phyloP scores from a whole-genome alignment of 495 filamentous ascomycete genomes.

The Penicillium antarcticum region DNA sequence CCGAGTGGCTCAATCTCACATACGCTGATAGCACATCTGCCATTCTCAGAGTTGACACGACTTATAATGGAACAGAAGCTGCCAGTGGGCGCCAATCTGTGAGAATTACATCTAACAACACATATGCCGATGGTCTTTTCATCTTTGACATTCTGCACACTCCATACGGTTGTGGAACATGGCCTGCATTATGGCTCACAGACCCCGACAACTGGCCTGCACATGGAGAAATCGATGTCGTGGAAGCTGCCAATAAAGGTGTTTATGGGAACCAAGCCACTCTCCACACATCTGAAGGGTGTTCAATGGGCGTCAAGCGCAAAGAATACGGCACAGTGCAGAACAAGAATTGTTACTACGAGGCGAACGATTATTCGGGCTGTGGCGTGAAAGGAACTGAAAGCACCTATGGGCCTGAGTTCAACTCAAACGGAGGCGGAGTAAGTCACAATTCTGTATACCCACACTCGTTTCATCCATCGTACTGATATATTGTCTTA shows the following conservation, averaged over 20 bases:
- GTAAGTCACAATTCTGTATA: constrained; percentile 10
- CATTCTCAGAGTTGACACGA: constrained; percentile 48
- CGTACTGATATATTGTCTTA: not conserved
- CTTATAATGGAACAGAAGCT: constrained; percentile 20
- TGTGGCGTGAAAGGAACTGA: constrained; percentile 32
- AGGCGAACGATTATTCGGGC: constrained; percentile 29
- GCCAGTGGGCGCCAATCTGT: constrained; percentile 40
- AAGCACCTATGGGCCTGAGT: constrained; percentile 31
- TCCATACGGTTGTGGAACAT: constrained; percentile 44
- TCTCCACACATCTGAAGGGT: constrained; percentile 31
- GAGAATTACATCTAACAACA: constrained; percentile 41
- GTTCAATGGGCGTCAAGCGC: constrained; percentile 36
- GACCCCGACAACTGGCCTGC: constrained; percentile 52
- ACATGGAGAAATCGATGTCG: constrained; percentile 40
- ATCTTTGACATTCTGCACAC: constrained; percentile 42
- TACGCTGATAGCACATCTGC: constrained; percentile 36
- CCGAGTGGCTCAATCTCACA: constrained; percentile 40
- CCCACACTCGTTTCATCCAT: not conserved
- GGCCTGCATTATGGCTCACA: constrained; percentile 56
- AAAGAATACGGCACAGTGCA: constrained; percentile 28
- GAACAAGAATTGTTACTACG: constrained; percentile 16
- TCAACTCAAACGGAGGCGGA: constrained; percentile 40
- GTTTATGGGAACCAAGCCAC: constrained; percentile 31
- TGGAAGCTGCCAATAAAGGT: constrained; percentile 34
- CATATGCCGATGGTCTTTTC: constrained; percentile 45